These are phyloP conservation scores for Oryza meyeriana DNA, from an alignment of 176 grass and related monocot species.

Conservation along the genomic window DNA sequence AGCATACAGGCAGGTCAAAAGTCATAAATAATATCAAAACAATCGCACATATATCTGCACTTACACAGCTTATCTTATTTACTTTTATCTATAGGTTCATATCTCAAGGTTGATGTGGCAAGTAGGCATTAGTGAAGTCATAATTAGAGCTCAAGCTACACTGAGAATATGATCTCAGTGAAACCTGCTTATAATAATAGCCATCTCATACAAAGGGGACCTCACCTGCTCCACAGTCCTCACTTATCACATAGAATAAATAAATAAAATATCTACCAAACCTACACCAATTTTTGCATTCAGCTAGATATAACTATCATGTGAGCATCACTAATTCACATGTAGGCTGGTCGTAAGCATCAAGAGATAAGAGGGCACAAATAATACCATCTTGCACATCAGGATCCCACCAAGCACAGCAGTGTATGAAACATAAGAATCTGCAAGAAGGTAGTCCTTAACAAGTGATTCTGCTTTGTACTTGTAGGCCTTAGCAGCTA, in stretches of 20 bases:
- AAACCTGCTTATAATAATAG: background rate
- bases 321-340: slow-evolving; percentile 14
- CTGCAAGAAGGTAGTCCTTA: slow-evolving; percentile 88
- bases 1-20: slow-evolving; percentile 3
- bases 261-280: background rate
- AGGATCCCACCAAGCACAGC: slow-evolving; percentile 80
- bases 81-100: background rate
- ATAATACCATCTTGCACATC: slow-evolving; percentile 90
- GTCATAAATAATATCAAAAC: background rate
- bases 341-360: background rate
- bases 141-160: background rate
- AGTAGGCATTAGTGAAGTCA: background rate
- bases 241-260: slow-evolving; percentile 14
- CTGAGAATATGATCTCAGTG: background rate
- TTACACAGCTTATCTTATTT: background rate
- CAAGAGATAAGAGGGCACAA: slow-evolving; percentile 12
- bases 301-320: slow-evolving; percentile 22
- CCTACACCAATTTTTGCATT: background rate
- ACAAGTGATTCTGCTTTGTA: slow-evolving; percentile 73
- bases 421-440: slow-evolving; percentile 73
- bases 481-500: slow-evolving; percentile 68
- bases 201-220: background rate
- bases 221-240: background rate
- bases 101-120: background rate
- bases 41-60: background rate